These are phyloP conservation scores for Sugiyamaella paludigena DNA, from an alignment of 1,139 yeast species.

Conservation along the genomic window DNA sequence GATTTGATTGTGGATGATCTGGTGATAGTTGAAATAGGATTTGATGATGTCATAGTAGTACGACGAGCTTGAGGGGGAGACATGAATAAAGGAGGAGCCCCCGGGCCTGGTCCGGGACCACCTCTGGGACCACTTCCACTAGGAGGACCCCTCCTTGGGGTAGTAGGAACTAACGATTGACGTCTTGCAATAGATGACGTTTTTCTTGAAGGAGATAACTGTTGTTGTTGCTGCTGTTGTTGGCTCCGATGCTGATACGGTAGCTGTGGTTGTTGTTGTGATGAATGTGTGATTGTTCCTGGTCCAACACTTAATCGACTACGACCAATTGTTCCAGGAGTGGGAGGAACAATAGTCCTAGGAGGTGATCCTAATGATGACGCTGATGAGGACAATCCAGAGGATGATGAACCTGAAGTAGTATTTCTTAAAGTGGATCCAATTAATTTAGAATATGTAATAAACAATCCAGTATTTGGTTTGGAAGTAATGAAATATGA, in stretches of 20 bases:
- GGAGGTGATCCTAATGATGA: constrained; percentile 1
- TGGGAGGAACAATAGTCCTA: neutral
- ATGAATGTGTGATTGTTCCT: neutral
- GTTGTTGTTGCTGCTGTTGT: constrained; percentile 1
- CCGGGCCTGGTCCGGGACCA: constrained; percentile 4
- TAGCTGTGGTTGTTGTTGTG: constrained; percentile 1
- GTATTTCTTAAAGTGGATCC: constrained; percentile 16
- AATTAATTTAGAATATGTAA: constrained; percentile 63
- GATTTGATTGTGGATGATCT: neutral
- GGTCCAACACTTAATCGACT: constrained; percentile 10
- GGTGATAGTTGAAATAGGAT: neutral
- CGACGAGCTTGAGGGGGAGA: constrained; percentile 7
- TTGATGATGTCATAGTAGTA: neutral
- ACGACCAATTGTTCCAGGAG: constrained; percentile 5
- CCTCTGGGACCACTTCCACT: neutral
- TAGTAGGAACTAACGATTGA: constrained; percentile 11
- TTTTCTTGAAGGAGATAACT: constrained; percentile 9
- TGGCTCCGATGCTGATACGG: constrained; percentile 9
- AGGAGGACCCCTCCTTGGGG: constrained; percentile 6
- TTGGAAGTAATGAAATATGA: constrained; percentile 60
- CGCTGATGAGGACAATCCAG: neutral
- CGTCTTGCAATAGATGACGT: constrained; percentile 6
- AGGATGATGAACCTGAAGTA: neutral
- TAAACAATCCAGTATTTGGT: constrained; percentile 71
- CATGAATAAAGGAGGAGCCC: constrained; percentile 5